phyloP scores from a whole-genome alignment of 768 basidiomycete genomes.

The Cystobasidium ongulense region DNA sequence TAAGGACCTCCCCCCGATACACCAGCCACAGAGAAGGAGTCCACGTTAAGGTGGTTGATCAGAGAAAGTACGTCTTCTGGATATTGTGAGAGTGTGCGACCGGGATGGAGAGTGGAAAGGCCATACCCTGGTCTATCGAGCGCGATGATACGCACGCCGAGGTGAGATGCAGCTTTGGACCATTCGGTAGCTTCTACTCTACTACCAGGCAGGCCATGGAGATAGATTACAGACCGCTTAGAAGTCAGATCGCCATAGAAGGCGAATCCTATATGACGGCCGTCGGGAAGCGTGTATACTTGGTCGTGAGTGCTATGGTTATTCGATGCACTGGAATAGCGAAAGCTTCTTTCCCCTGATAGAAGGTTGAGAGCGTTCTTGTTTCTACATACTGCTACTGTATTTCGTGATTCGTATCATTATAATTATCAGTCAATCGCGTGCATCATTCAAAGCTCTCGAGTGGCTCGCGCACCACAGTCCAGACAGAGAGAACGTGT shows the following conservation, averaged over 20 bases:
- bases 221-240: not conserved
- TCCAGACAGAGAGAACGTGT: not conserved
- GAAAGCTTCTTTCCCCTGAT: not conserved
- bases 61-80: not conserved
- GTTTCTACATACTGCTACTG: not conserved
- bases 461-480: no score
- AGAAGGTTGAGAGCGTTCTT: not conserved
- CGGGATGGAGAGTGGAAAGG: not conserved
- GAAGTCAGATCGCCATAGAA: not conserved
- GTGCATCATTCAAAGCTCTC: no score
- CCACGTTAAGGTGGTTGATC: not conserved
- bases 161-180: not conserved
- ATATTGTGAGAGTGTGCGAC: not conserved
- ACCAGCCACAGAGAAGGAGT: not conserved
- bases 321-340: not conserved
- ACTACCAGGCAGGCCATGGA: not conserved
- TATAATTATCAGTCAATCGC: no score
- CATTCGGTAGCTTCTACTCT: not conserved
- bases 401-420: no score
- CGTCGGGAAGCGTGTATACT: not conserved
- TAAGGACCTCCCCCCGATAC: constrained; percentile 1
- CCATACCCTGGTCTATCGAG: not conserved
- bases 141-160: not conserved
- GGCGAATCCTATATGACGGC: not conserved
- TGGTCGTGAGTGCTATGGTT: not conserved